These are phyloP conservation scores for Acanthamoeba lenticulata DNA, from an alignment of 208 protist genomes.

Conservation along the genomic window DNA sequence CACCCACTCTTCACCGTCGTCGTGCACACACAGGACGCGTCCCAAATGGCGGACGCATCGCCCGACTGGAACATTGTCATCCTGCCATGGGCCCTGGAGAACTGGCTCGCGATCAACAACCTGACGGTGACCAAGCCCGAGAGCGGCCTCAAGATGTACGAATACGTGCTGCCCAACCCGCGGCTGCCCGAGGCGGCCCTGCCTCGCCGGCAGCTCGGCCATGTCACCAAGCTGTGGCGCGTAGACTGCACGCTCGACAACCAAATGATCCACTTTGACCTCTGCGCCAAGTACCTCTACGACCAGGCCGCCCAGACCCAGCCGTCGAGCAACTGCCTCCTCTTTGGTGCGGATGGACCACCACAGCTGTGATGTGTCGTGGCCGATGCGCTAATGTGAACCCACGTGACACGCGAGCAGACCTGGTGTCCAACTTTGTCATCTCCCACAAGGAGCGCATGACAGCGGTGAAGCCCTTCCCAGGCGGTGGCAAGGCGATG, in stretches of 20 bases:
- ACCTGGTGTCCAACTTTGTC: not conserved
- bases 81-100: slow-evolving; percentile 11
- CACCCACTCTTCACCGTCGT: not conserved
- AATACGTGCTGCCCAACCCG: slow-evolving; percentile 25
- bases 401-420: not conserved
- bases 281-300: slow-evolving; percentile 3
- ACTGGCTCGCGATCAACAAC: slow-evolving; percentile 16
- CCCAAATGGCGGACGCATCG: not conserved
- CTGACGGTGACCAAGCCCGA: not conserved
- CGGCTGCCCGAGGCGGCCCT: not conserved
- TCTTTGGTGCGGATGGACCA: not conserved
- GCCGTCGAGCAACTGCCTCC: slow-evolving; percentile 6
- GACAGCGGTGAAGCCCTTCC: not conserved
- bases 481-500: slow-evolving; percentile 14
- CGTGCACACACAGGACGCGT: slow-evolving; percentile 29
- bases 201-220: not conserved
- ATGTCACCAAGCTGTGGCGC: not conserved
- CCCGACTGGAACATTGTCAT: slow-evolving; percentile 9
- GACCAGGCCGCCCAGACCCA: not conserved
- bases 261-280: slow-evolving; percentile 8
- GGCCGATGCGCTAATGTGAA: too few species aligned
- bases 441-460: not conserved
- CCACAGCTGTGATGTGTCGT: too few species aligned
- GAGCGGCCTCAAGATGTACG: not conserved
- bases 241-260: not conserved